Percentiles rank a stretch among this genome's conserved stretches.
Evolutionary conservation across 495 filamentous ascomycete species (phyloP).

Genomic region (Neurospora africana): DNA sequence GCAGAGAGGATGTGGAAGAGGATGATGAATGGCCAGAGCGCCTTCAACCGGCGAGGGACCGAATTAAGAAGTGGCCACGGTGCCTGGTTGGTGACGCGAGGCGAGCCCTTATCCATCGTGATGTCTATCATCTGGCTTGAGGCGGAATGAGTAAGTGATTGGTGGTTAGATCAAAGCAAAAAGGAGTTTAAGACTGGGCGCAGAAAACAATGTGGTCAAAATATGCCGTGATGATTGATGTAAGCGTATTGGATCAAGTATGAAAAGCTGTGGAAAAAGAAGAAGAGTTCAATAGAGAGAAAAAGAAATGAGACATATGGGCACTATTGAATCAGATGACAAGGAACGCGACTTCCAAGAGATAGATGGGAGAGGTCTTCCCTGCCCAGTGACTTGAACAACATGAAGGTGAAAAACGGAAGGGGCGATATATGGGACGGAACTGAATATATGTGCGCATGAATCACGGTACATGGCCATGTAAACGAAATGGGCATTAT

Average conservation of each 20-base stretch:
- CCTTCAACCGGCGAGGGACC: background rate
- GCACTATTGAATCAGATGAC: no score
- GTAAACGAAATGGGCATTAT: background rate
- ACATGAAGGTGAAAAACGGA: fast-evolving
- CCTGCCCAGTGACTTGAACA: background rate
- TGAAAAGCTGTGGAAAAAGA: no score
- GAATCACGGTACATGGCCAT: background rate
- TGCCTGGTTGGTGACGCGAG: background rate
- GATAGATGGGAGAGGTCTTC: background rate
- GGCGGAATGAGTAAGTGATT: no score
- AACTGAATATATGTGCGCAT: background rate
- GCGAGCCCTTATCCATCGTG: background rate
- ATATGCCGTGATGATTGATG: no score
- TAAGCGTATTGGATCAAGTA: no score
- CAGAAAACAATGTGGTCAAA: no score
- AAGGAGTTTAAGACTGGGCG: no score
- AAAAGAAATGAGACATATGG: no score
- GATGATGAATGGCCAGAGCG: background rate
- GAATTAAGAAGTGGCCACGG: background rate
- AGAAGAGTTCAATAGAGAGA: no score
- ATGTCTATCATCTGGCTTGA: background rate
- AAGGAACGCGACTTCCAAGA: background rate
- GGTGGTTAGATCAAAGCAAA: no score
- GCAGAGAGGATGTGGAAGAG: background rate
- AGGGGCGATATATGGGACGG: no score